Conservation (phyloP, 805 yeast species). For the Barnettozyma californica region DNA sequence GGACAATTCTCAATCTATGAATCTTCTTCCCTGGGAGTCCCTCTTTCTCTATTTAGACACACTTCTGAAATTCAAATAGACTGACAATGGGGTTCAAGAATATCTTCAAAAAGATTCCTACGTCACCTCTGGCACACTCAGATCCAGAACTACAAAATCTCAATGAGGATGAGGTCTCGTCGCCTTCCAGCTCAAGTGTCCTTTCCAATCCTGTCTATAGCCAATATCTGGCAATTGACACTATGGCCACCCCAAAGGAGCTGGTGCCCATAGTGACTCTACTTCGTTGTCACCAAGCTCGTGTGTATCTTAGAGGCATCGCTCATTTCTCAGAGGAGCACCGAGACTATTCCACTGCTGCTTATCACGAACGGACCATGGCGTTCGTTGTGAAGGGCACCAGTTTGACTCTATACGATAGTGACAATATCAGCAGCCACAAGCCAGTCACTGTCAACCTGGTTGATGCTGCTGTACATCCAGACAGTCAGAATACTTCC, state of each 20-base stretch:
- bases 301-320: neutral
- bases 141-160: neutral
- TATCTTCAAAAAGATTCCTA: neutral
- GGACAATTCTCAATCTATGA: neutral
- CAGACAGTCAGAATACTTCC: neutral
- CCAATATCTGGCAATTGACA: constrained; percentile 17
- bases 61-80: too few species aligned
- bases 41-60: neutral
- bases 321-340: constrained; percentile 2
- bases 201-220: constrained; percentile 5
- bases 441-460: constrained; percentile 34
- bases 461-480: constrained; percentile 15
- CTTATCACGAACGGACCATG: neutral
- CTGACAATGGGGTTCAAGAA: neutral
- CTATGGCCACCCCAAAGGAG: constrained; percentile 45
- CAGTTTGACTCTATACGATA: constrained; percentile 44
- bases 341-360: neutral
- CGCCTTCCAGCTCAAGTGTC: neutral
- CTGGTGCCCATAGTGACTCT: constrained; percentile 68
- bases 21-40: too few species aligned
- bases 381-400: constrained; percentile 39
- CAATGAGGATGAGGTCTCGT: neutral
- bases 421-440: constrained; percentile 20
- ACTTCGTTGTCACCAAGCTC: constrained; percentile 49
- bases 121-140: neutral